phyloP scores from a whole-genome alignment of 768 basidiomycete genomes.

The Psilocybe cyanescens region DNA sequence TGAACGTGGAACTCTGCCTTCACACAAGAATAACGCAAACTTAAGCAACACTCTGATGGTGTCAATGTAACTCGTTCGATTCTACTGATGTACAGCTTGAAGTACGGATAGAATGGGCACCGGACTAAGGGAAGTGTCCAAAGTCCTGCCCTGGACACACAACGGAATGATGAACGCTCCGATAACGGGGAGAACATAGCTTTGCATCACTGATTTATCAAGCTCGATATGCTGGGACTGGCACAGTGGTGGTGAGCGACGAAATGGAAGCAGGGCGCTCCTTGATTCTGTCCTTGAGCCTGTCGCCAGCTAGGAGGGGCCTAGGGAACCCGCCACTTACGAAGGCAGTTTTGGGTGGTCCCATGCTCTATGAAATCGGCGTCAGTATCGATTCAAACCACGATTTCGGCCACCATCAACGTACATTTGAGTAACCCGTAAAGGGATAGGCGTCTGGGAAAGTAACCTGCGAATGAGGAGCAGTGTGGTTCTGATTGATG shows the following conservation, averaged over 20 bases:
- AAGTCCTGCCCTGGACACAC: conserved; percentile 13
- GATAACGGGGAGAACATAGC: conserved; percentile 5
- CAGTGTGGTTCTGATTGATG: conserved; percentile 22
- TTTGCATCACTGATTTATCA: conserved; percentile 4
- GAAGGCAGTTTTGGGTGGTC: conserved; percentile 29
- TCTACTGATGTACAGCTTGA: conserved; percentile 13
- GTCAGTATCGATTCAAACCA: not conserved
- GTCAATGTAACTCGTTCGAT: conserved; percentile 17
- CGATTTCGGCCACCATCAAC: conserved; percentile 4
- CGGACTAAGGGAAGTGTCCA: conserved; percentile 11
- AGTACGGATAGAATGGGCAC: conserved; percentile 6
- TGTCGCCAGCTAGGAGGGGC: conserved; percentile 29
- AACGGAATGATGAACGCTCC: conserved; percentile 8
- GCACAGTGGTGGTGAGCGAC: conserved; percentile 14
- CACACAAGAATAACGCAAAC: not conserved
- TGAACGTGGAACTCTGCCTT: not conserved
- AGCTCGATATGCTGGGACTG: conserved; percentile 10
- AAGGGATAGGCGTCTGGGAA: conserved; percentile 27
- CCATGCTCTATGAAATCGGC: conserved; percentile 12
- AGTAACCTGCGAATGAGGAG: conserved; percentile 24
- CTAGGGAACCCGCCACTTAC: conserved; percentile 31
- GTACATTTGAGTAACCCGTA: conserved; percentile 22
- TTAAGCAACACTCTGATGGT: conserved; percentile 1
- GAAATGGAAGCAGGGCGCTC: conserved; percentile 31
- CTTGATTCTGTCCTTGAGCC: conserved; percentile 32